Percentiles rank a stretch among this genome's conserved stretches.
phyloP scores from a whole-genome alignment of 306 rosid species.

The Casuarina cunninghamiana region DNA sequence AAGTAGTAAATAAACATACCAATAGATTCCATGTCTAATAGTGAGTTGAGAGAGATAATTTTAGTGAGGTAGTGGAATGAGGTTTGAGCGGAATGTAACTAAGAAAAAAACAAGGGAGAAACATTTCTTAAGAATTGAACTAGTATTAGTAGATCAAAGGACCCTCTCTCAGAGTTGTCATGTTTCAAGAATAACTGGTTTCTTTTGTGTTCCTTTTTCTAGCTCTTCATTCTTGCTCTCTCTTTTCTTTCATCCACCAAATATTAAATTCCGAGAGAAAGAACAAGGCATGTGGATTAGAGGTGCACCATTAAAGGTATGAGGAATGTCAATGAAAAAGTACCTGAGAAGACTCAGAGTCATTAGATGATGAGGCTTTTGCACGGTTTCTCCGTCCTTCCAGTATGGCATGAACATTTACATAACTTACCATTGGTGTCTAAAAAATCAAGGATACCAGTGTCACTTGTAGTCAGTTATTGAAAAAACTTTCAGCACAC shows the following conservation, averaged over 20 bases:
- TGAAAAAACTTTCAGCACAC: not conserved
- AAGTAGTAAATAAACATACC: constrained; percentile 11
- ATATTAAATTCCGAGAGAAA: too few relatives aligned
- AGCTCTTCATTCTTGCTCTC: not conserved
- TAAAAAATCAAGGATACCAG: constrained; percentile 28
- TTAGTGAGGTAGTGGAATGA: not conserved
- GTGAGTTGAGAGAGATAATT: too few relatives aligned
- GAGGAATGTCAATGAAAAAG: not conserved
- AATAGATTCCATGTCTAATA: not conserved
- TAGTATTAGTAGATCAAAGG: not conserved
- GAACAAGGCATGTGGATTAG: too few relatives aligned
- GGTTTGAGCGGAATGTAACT: not conserved
- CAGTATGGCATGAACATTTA: constrained; percentile 86
- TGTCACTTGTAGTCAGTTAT: constrained; percentile 15
- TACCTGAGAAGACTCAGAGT: constrained; percentile 65
- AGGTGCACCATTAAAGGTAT: too few relatives aligned
- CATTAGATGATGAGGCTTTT: constrained; percentile 58
- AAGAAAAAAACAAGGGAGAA: not conserved
- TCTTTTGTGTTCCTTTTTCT: not conserved
- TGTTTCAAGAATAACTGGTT: not conserved
- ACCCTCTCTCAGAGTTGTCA: not conserved
- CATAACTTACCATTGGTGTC: constrained; percentile 95
- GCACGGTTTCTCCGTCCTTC: constrained; percentile 87
- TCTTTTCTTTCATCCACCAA: not conserved
- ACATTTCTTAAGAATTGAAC: not conserved